Conservation (phyloP, 2,329 filamentous ascomycete genomes). For the Cladosporium sp. region DNA sequence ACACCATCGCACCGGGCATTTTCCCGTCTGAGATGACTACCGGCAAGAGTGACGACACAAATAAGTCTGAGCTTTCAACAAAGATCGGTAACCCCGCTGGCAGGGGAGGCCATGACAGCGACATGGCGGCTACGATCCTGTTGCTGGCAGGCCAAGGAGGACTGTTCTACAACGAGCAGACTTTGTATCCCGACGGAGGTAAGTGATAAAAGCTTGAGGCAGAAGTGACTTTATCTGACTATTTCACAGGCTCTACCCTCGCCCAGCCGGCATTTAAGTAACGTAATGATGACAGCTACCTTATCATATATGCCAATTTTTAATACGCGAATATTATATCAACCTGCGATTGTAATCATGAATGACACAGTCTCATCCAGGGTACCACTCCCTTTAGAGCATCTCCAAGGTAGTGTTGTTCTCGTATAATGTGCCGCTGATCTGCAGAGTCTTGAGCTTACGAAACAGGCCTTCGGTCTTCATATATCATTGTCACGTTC, state of each 20-base stretch:
- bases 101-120: conserved; percentile 41
- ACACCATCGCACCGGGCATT: conserved; percentile 41
- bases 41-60: conserved; percentile 40
- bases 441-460: too few species aligned
- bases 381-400: too few species aligned
- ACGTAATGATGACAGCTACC: not conserved
- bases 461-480: too few species aligned
- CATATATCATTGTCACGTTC: too few species aligned
- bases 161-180: conserved; percentile 50
- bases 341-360: too few species aligned
- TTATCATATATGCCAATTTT: too few species aligned
- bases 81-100: conserved; percentile 42
- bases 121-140: conserved; percentile 49
- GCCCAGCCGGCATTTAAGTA: conserved; percentile 13
- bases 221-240: not conserved
- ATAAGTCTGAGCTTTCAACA: conserved; percentile 43
- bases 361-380: too few species aligned
- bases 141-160: conserved; percentile 49
- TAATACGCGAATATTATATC: too few species aligned
- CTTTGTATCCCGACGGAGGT: conserved; percentile 47
- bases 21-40: conserved; percentile 48
- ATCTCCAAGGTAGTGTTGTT: too few species aligned
- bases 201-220: not conserved
- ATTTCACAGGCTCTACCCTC: conserved; percentile 9
- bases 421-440: too few species aligned